phyloP scores from a whole-genome alignment of 139 green algal species.

The Chlorella sp. region DNA sequence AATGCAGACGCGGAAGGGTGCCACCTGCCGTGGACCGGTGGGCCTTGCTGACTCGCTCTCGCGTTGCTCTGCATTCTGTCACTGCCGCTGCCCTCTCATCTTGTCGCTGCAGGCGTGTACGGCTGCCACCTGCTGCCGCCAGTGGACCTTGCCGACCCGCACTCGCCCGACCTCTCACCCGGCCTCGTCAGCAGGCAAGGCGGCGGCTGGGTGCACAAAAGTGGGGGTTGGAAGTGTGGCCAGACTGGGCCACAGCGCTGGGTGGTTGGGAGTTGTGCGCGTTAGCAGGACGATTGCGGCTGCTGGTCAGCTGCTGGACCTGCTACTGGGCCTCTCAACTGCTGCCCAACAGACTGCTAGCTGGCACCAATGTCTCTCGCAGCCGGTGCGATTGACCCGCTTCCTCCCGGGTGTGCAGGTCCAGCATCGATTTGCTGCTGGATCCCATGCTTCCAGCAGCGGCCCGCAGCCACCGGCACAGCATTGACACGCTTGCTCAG shows the following conservation, averaged over 20 bases:
- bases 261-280: too few species aligned
- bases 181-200: slow-evolving; percentile 6
- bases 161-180: background rate
- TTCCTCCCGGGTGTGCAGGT: background rate
- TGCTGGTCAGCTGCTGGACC: background rate
- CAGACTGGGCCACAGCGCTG: too few species aligned
- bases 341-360: background rate
- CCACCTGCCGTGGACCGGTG: too few species aligned
- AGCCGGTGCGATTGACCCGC: background rate
- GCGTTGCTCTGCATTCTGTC: background rate
- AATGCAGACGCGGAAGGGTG: too few species aligned
- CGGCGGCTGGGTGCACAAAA: background rate
- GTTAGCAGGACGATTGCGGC: background rate
- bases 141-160: background rate
- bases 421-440: slow-evolving; percentile 26
- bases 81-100: background rate
- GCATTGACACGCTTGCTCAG: slow-evolving; percentile 15
- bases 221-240: too few species aligned
- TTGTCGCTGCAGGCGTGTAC: background rate
- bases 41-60: background rate
- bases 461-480: background rate
- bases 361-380: background rate
- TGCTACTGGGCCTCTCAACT: background rate
- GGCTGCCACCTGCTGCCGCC: slow-evolving; percentile 34
- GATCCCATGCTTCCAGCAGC: background rate